Conservation (phyloP, 768 basidiomycete species). For the Mrakia hoshinonis region DNA sequence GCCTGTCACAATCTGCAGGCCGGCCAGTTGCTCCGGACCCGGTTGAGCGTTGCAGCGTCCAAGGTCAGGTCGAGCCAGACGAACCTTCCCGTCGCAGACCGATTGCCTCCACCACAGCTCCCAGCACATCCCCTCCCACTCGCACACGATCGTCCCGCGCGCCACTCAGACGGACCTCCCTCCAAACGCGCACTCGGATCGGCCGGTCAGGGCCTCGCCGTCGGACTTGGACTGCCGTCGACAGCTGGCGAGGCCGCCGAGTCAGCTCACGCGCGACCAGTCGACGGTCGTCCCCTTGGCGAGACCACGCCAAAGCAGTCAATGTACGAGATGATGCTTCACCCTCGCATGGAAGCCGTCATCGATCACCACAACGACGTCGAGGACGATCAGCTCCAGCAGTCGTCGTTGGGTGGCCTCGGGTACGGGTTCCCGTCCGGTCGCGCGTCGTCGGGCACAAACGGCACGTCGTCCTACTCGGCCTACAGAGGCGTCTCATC, state of each 20-base stretch:
- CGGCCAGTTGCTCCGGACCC: conserved; percentile 16
- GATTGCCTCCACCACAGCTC: background rate
- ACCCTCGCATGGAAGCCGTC: background rate
- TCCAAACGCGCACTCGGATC: background rate
- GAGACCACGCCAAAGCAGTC: conserved; percentile 1
- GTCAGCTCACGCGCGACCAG: background rate
- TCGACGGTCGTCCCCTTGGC: too few species aligned
- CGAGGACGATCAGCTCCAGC: background rate
- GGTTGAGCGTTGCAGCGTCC: background rate
- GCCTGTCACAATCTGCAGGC: background rate
- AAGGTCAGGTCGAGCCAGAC: background rate
- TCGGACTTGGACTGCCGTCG: background rate
- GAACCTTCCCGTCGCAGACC: background rate
- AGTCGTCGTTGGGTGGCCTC: background rate
- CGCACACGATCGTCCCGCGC: background rate
- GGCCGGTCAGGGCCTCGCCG: background rate
- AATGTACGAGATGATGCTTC: conserved; percentile 19
- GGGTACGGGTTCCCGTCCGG: conserved; percentile 11
- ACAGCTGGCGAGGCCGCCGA: background rate
- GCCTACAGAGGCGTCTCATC: conserved; percentile 7
- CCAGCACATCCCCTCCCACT: background rate
- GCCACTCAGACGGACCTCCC: background rate
- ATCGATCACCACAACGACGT: background rate
- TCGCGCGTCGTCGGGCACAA: background rate
- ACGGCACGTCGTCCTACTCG: conserved; percentile 9